Percentiles rank a stretch among this genome's conserved stretches.
phyloP scores from a whole-genome alignment of 177 flowering plant genomes.

The Vitis hybrid region DNA sequence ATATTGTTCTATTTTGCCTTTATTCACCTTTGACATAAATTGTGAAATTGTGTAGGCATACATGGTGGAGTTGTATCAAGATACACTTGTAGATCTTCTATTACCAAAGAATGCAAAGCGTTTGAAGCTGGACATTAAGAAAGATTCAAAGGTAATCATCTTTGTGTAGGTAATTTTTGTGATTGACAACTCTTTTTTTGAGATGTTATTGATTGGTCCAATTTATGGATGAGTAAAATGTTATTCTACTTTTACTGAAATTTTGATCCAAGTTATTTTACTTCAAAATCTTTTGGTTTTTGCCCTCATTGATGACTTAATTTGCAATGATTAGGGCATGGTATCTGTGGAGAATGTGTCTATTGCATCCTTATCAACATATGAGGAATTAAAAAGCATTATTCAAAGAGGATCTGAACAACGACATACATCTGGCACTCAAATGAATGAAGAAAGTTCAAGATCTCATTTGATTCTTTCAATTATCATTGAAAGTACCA shows the following conservation, averaged over 20 bases:
- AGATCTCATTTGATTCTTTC: slow-evolving; percentile 94
- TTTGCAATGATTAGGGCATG: slow-evolving; percentile 68
- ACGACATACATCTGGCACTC: slow-evolving; percentile 91
- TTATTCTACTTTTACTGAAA: not conserved
- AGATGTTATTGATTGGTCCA: not conserved
- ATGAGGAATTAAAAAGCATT: slow-evolving; percentile 66
- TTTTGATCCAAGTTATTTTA: not conserved
- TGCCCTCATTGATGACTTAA: slow-evolving; percentile 5
- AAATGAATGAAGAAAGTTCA: slow-evolving; percentile 98
- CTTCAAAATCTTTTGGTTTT: not conserved
- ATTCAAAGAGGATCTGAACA: slow-evolving; percentile 80
- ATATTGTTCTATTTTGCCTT: not conserved
- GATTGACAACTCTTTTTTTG: not conserved
- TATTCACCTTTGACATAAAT: not conserved
- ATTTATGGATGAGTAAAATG: not conserved
- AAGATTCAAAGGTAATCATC: slow-evolving; percentile 79
- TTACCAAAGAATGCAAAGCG: slow-evolving; percentile 72
- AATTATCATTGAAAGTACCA: slow-evolving; percentile 83
- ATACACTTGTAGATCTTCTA: slow-evolving; percentile 84
- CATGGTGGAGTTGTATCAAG: slow-evolving; percentile 97
- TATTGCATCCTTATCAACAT: slow-evolving; percentile 56
- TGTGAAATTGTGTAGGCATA: slow-evolving; percentile 59
- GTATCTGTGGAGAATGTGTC: slow-evolving; percentile 88
- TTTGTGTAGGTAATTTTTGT: not conserved
- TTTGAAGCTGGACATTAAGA: slow-evolving; percentile 80